Evolutionary conservation across 2,329 filamentous ascomycete species (phyloP).

Genomic region (Phialemonium atrogriseum): DNA sequence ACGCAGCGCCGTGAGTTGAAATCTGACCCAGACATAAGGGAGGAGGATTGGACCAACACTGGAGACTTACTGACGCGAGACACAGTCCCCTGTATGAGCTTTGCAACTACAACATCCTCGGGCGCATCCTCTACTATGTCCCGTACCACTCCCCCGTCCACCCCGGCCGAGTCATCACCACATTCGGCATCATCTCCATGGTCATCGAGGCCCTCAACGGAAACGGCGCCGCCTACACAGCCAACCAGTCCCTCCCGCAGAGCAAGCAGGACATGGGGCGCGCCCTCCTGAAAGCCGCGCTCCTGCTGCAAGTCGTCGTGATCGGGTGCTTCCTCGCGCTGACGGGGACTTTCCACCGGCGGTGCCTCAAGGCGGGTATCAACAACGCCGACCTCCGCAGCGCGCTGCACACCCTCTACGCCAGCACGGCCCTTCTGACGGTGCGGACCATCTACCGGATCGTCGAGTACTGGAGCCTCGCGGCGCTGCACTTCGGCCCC

Average conservation of each 20-base stretch:
- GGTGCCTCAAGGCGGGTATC: conserved; percentile 28
- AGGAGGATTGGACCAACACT: too few relatives aligned
- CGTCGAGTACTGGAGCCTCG: conserved; percentile 49
- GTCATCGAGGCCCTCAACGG: conserved; percentile 8
- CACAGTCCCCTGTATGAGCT: conserved; percentile 37
- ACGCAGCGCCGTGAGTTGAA: conserved; percentile 20
- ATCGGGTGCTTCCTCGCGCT: conserved; percentile 39
- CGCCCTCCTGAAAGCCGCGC: conserved; percentile 38
- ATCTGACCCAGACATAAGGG: neutral
- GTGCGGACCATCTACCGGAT: conserved; percentile 48
- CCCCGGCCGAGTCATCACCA: conserved; percentile 27
- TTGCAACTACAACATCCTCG: conserved; percentile 48
- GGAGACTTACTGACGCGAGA: too few relatives aligned
- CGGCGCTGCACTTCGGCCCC: conserved; percentile 28
- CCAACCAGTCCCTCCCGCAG: conserved; percentile 33
- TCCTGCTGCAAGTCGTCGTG: conserved; percentile 48
- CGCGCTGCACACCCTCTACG: conserved; percentile 41
- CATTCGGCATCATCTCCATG: conserved; percentile 25
- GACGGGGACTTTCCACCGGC: conserved; percentile 38
- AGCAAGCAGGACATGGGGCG: conserved; percentile 31
- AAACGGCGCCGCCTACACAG: conserved; percentile 27
- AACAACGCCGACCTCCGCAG: conserved; percentile 21
- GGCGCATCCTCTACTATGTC: conserved; percentile 47
- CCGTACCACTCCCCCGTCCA: conserved; percentile 43
- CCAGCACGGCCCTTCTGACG: conserved; percentile 38